Conservation (phyloP, 2,329 filamentous ascomycete species). For the Lachnellula willkommii region DNA sequence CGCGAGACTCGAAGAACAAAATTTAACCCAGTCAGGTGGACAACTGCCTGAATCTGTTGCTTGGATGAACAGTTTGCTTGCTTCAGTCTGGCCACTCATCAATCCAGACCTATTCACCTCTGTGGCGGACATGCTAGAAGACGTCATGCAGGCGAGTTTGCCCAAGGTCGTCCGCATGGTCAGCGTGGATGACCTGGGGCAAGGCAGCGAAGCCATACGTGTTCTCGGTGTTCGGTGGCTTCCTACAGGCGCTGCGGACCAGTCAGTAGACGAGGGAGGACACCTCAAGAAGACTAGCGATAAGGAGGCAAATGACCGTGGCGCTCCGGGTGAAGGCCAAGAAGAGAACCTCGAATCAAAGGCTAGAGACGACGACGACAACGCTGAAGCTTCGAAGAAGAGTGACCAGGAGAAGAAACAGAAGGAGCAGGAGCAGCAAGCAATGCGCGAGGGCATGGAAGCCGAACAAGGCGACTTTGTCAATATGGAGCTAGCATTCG, state of each 20-base stretch:
- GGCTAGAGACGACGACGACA: slow-evolving; percentile 30
- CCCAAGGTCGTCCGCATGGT: slow-evolving; percentile 68
- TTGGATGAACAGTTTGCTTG: slow-evolving; percentile 66
- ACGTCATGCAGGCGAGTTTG: slow-evolving; percentile 73
- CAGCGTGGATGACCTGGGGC: slow-evolving; percentile 68
- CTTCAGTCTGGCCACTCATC: slow-evolving; percentile 66
- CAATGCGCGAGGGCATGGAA: slow-evolving; percentile 55
- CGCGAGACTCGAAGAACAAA: slow-evolving; percentile 46
- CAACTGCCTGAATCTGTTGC: slow-evolving; percentile 45
- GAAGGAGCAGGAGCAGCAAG: slow-evolving; percentile 35
- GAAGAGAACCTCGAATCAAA: slow-evolving; percentile 31
- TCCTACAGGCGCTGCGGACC: slow-evolving; percentile 62
- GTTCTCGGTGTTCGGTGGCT: slow-evolving; percentile 69
- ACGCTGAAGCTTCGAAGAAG: slow-evolving; percentile 29
- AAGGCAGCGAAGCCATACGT: slow-evolving; percentile 65
- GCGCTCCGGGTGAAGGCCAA: slow-evolving; percentile 36
- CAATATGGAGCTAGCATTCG: slow-evolving; percentile 70
- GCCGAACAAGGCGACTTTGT: slow-evolving; percentile 74
- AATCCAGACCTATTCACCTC: slow-evolving; percentile 70
- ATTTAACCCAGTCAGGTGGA: slow-evolving; percentile 30
- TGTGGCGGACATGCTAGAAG: slow-evolving; percentile 66
- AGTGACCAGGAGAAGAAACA: slow-evolving; percentile 26
- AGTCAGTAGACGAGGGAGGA: slow-evolving; percentile 55
- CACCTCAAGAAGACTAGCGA: slow-evolving; percentile 40
- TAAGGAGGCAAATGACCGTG: slow-evolving; percentile 45